Evolutionary conservation across 495 filamentous ascomycete species (phyloP), one percentile per base, ranked within the genome.

Genomic region (Podospora appendiculata): DNA sequence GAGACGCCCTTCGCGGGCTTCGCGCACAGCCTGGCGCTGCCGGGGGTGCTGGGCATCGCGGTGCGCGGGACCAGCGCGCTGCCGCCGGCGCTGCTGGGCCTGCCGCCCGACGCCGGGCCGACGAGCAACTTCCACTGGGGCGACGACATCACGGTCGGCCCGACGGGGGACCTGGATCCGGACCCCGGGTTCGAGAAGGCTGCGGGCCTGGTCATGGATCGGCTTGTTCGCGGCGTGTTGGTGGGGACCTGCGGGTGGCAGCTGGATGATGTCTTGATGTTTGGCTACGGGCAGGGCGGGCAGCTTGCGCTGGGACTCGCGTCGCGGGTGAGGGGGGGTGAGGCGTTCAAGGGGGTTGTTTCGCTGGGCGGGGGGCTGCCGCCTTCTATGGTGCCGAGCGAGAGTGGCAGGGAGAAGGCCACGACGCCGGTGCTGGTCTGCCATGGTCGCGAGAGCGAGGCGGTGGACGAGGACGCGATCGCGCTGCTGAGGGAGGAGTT

Each of bases 221-320:
- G 73, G n/a, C 54, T 94, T 0, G 66, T 95, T 0, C 70, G 77
- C 11, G 74, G 79, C 7, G 75, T 74, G 0, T 66, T 96, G 13
- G 58, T 91, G 0, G 58, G 54, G 13, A 84, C 80, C 58, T 95
- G 87, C 57, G 87, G 86, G 8, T 97, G 85, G 75, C 70, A 70
- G 41, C 51, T 70, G 16, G 68, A 78, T 17, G 85, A 90, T 59
- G 79, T 97, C 8, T 58, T 95, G 57, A 61, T 96, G 10, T 81
- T 91, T 52, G 93, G 93, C 5, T 89, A 87, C 52, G 90, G 88
- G 4, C 93, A 98, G 67, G 92, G 93, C 8, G 93, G 85, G 4
- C 88, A 90, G 75, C 74, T 82, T 8, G 90, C 82, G 13, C 64
- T 96, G 50, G 80, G 81, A 58, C 14, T 79, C 12, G 71, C 73